phyloP scores from a whole-genome alignment of 1,284 basidiomycete species.

The Ceratobasidium sp. region DNA sequence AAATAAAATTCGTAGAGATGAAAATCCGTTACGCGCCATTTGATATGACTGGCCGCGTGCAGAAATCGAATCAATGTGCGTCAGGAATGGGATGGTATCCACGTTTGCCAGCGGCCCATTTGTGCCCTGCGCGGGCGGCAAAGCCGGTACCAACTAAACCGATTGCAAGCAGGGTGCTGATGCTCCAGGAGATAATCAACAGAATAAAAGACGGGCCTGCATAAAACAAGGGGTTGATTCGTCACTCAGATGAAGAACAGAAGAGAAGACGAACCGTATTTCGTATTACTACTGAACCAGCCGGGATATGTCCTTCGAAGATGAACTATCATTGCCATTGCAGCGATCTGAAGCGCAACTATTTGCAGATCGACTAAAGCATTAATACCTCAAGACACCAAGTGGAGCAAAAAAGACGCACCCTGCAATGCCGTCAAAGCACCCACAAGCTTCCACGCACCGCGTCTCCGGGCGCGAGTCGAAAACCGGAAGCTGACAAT shows the following conservation, averaged over 20 bases:
- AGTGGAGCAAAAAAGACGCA: conserved; percentile 1
- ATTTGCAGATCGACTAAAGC: neutral
- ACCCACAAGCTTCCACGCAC: conserved; percentile 42
- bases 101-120: conserved; percentile 38
- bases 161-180: conserved; percentile 38
- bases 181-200: conserved; percentile 28
- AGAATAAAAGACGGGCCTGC: conserved; percentile 40
- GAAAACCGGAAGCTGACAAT: conserved; percentile 39
- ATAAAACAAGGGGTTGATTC: neutral
- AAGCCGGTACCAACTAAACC: conserved; percentile 42
- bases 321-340: conserved; percentile 39
- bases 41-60: neutral
- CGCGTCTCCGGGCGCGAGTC: conserved; percentile 31
- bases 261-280: conserved; percentile 22
- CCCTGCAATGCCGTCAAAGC: conserved; percentile 31
- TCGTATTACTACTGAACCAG: conserved; percentile 25
- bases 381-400: neutral
- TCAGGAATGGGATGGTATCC: conserved; percentile 39
- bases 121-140: conserved; percentile 41
- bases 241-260: neutral
- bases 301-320: conserved; percentile 21
- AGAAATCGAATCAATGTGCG: conserved; percentile 20
- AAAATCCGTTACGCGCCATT: neutral
- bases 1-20: neutral
- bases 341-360: conserved; percentile 41